Base-by-base conservation (phyloP, 345 rosid species). In the Zanthoxylum bungeanum region DNA sequence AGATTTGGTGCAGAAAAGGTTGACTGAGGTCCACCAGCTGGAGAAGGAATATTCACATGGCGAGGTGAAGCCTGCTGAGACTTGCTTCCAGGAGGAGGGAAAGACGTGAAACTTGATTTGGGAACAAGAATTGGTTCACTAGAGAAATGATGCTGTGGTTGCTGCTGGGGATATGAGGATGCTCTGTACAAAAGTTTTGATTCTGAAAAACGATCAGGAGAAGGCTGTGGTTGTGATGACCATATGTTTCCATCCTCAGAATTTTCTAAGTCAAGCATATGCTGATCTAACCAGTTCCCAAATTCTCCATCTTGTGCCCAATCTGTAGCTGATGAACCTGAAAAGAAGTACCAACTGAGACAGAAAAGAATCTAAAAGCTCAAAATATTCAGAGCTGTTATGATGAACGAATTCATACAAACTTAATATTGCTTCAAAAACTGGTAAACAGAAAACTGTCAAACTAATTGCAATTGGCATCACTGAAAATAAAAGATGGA, bases 241-340 rank as follows among this genome's bases (percentile, higher is more conserved):
- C 98, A 95, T 77, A 80, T 86, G 80, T 87, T 93, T 68, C 79
- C 77, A 72, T 92, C 98, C 58, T 87, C 87, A 51, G 47, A 51
- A 74, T 76, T 85, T 79, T 89, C 99, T 4, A 47, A 24, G 61
- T 88, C 91, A 64, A 81, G 46, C 66, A 85, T 75, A 47, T 89
- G 82, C 72, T 84, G 94, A 52, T 95, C 99, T 33, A 88, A 68
- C 96, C 97, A 91, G 71, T 78, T 78, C 55, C 82, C 61, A 71
- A 83, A 85, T 56, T 93, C 98, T 49, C 85, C 93, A 63, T 91
- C 98, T 73, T 89, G 93, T 33, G 91, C 82, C 98, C 97, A 87
- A 10, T 94, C 98, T 52, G 98, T 78, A 59, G 89, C 89, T 60
- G 99, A 76, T 60, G 99, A 95, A 82, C 99, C 99, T 95, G 84